These are phyloP conservation scores for Tetracladium marchalianum DNA, from an alignment of 495 filamentous ascomycete species.

Conservation along the genomic window DNA sequence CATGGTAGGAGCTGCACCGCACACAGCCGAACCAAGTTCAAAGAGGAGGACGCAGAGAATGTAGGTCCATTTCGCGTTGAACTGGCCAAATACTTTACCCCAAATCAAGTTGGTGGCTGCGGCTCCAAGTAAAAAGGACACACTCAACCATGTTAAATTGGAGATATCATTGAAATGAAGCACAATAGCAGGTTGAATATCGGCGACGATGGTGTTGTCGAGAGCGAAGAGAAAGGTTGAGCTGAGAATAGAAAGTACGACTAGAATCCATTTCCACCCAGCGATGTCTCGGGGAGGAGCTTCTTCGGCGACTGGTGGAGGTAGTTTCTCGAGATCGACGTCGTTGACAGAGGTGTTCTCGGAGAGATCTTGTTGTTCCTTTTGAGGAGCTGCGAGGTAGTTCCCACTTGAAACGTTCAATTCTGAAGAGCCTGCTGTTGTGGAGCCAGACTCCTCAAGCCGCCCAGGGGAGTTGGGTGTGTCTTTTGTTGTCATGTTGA, in stretches of 20 bases:
- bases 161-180: constrained; percentile 37
- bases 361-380: constrained; percentile 8
- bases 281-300: constrained; percentile 11
- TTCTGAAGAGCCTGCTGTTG: neutral
- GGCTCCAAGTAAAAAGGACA: constrained; percentile 42
- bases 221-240: constrained; percentile 18
- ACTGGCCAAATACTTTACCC: constrained; percentile 37
- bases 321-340: constrained; percentile 5
- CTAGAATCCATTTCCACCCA: constrained; percentile 14
- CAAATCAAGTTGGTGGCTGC: constrained; percentile 34
- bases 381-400: constrained; percentile 5
- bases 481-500: neutral
- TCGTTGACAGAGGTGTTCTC: constrained; percentile 13
- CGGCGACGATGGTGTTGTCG: constrained; percentile 47
- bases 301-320: constrained; percentile 1
- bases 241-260: constrained; percentile 11
- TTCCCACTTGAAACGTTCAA: neutral
- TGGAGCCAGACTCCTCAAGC: too few relatives aligned
- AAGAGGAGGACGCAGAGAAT: constrained; percentile 40
- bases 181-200: constrained; percentile 45
- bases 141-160: constrained; percentile 46
- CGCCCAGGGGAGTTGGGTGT: neutral
- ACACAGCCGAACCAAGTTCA: constrained; percentile 40
- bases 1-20: constrained; percentile 42
- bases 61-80: constrained; percentile 46